phyloP scores from a whole-genome alignment of 2,329 filamentous ascomycete species.

The Chaetomium strumarium region DNA sequence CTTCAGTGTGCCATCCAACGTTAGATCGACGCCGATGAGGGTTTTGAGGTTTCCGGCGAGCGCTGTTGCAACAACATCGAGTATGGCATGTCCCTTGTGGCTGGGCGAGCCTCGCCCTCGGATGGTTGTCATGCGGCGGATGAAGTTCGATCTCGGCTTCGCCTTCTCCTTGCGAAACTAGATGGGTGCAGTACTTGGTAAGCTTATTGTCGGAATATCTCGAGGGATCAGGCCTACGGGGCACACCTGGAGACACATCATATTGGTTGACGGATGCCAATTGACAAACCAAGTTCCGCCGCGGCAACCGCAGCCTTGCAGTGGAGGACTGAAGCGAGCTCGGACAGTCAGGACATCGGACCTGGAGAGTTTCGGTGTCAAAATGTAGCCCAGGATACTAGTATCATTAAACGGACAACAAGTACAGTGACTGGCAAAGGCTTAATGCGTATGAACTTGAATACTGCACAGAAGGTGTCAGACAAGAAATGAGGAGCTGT shows the following conservation, averaged over 20 bases:
- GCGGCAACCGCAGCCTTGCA: slow-evolving; percentile 11
- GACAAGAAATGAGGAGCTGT: background rate
- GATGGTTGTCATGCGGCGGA: slow-evolving; percentile 23
- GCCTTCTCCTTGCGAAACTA: slow-evolving; percentile 18
- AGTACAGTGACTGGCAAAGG: no score
- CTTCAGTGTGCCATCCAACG: slow-evolving; percentile 3
- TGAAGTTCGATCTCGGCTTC: slow-evolving; percentile 20
- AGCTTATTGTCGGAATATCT: background rate
- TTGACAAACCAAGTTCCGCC: slow-evolving; percentile 9
- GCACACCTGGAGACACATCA: slow-evolving; percentile 19
- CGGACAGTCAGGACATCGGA: slow-evolving; percentile 4
- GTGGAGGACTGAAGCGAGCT: background rate
- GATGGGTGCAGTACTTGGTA: background rate
- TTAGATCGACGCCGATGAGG: slow-evolving; percentile 18
- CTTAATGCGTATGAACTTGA: no score
- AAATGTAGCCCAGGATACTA: no score
- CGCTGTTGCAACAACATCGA: slow-evolving; percentile 12
- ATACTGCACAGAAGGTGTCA: background rate
- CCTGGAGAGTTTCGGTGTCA: background rate
- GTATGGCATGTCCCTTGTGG: slow-evolving; percentile 15
- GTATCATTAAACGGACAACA: no score
- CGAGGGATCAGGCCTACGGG: no score
- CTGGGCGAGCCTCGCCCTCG: slow-evolving; percentile 16
- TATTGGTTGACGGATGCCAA: slow-evolving; percentile 7
- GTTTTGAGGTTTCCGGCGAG: slow-evolving; percentile 24